These are phyloP conservation scores for Hymenoscyphus salicellus DNA, from an alignment of 2,329 filamentous ascomycete species.

Conservation along the genomic window DNA sequence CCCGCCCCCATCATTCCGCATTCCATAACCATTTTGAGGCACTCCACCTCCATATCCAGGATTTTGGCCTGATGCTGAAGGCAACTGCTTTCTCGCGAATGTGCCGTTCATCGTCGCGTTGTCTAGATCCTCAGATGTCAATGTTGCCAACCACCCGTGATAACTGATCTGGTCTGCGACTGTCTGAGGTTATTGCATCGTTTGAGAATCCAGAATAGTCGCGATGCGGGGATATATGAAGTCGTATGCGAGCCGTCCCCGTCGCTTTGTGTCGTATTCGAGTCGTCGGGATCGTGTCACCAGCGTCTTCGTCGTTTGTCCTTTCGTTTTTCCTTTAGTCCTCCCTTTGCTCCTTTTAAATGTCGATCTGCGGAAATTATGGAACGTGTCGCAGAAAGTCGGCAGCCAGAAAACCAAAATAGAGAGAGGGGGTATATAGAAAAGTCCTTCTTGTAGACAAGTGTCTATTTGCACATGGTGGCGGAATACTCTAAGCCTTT, in stretches of 20 bases:
- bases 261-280: background rate
- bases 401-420: constrained; percentile 1
- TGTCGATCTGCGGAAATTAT: background rate
- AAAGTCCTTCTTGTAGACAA: background rate
- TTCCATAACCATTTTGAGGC: constrained; percentile 17
- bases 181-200: constrained; percentile 8
- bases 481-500: background rate
- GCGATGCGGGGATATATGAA: background rate
- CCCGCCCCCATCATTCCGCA: constrained; percentile 9
- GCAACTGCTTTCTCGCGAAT: constrained; percentile 18
- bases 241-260: background rate
- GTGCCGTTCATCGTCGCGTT: constrained; percentile 11
- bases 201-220: background rate
- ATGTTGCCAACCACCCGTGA: background rate
- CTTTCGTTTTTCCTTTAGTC: background rate
- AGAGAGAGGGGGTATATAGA: background rate
- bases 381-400: background rate
- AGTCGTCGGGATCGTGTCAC: background rate
- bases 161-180: background rate
- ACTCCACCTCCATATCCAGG: constrained; percentile 19
- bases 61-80: constrained; percentile 24
- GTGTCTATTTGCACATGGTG: background rate
- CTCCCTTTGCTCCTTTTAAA: background rate
- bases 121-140: background rate
- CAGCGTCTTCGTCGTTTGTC: background rate